Evolutionary conservation across 2,329 filamentous ascomycete genomes (phyloP), one percentile per base, ranked within the genome.

Genomic region (Fusarium anguioides): DNA sequence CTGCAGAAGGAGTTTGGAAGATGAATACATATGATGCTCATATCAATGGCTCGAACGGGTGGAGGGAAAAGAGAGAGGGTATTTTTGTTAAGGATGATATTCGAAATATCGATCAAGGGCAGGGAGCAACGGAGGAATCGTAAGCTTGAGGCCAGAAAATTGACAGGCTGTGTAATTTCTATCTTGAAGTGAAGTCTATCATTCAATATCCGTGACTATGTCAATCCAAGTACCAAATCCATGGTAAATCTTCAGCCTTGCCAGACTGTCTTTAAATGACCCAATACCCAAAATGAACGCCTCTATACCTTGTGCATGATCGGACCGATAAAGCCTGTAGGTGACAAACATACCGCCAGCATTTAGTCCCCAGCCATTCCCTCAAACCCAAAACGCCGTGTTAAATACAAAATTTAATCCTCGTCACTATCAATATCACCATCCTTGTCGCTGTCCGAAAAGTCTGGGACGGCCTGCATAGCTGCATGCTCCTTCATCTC

Each of bases 401-500:
- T 35, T 44, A 36, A 69, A 50, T 26, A 56, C 18, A 23, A 18
- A 42, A 23, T 39, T 29, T 49, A 67, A 18, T 70, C 73, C n/a
- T 74, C 73, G 36, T 76, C 74, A 47, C 76, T 75, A 37, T 76
- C 77, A 37, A 76, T 71, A 44, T 82, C 80, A 20, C 76, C 79
- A 49, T 84, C 82, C 50, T 84, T 81, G 36, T 83, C 82, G 41
- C 82, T 82, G 45, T 83, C 81, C 15, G 80, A 79, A 56, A 82
- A 74, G 52, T 84, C 82, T 4, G 82, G 77, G 8, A 75, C 77
- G 39, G 77, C 64, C 72, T 84, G 88, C 74, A 89, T 89, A 66
- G 84, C 84, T 72, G 89, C 86, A 69, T 97, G 93, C 78, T 97
- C 93, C 42, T 89, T 87, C 90, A 98, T 95, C 81, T 99, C 96